Evolutionary conservation across 2,329 filamentous ascomycete species (phyloP), one percentile per base, ranked within the genome.

Genomic region (Colletotrichum cordylinicola): DNA sequence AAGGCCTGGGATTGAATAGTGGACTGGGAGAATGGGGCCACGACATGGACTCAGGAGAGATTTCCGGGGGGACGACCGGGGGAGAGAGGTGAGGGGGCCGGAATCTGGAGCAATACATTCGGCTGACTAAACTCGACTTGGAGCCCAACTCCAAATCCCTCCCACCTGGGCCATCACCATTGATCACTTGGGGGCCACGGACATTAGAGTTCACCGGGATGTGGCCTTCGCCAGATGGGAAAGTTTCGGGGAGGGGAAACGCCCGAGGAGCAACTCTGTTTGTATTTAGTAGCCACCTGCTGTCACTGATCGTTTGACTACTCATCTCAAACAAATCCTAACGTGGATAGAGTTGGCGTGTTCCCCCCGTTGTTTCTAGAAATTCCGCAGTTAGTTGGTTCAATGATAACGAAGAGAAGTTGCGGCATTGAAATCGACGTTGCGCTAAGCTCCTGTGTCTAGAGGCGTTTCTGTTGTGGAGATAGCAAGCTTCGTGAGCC

Each of bases 41-140:
- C 52, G 62, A 33, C 62, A 68, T 65, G 68, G 62, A 72, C 43
- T 55, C 39, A 10, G 27, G 39, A 62, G 52, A 62, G 33, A 10
- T 48, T 29, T 16, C 68, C 52, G 35, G 67, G 52, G 48, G 35
- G 29, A n/a, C n/a, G 43, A n/a, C 68, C 68, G 56, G 70, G 55
- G 62, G 39, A 39, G 0, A 52, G 10, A 52, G 24, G 13, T 37
- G 64, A 67, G 62, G 69, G 72, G 69, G 15, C 55, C 27, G 3
- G 24, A 67, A 31, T 64, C 69, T 73, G 35, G 70, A 75, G 37
- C 62, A 37, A 58, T n/a, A 24, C 21, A 48, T n/a, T 43, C 39
- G 21, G 70, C 70, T 69, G 70, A 75, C 64, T 73, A 75, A 75
- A 65, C 37, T 56, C 31, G 18, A 61, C 27, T 61, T n/a, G 29